Base-by-base conservation (phyloP, 2,329 filamentous ascomycete genomes). In the Scopulariopsis brevicaulis region DNA sequence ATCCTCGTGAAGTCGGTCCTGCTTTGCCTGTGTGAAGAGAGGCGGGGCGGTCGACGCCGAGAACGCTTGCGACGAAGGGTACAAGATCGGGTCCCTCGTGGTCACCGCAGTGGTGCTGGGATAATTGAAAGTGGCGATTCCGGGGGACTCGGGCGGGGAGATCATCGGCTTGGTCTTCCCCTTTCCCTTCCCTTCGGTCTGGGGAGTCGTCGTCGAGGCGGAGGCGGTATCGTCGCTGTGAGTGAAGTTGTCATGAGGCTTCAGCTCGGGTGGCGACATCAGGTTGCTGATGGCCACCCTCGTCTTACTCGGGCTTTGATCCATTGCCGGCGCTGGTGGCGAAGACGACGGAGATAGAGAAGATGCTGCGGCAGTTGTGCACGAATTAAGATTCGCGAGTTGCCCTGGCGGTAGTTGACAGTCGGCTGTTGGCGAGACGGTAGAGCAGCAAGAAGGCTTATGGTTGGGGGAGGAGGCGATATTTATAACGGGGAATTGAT, bases 201-300 rank as follows among this genome's bases (percentile, higher is more conserved):
- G 20, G 24, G 46, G 51, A 24, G 51, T 18, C 25, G 24, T 66
- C 60, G 55, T 67, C 65, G 54, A 65, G 56, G 54, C 63, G 56
- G 56, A 66, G 63, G 55, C 64, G 59, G 57, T 58, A 50, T 43
- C 57, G 60, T 66, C 56, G 65, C 60, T 62, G 60, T 72, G 69
- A 53, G 64, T 69, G 66, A 84, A 85, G 63, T 69, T 81, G 62
- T 85, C 81, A 46, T 73, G 69, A 54, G 74, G 75, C 37, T 74
- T 67, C n/a, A 73, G 72, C 43, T 84, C 82, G 24, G 82, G 82
- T 35, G 83, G 83, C 24, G 83, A 85, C 77, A 85, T 83, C 59
- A 85, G 71, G 60, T 73, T 83, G 71, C 68, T 77, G 62, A 81
- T 79, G 61, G 77, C 73, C 57, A 77, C 63, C 62, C 77, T 79